Evolutionary conservation across 805 yeast species (phyloP), one percentile per base, ranked within the genome.

Genomic region (Monosporozyma solicola): DNA sequence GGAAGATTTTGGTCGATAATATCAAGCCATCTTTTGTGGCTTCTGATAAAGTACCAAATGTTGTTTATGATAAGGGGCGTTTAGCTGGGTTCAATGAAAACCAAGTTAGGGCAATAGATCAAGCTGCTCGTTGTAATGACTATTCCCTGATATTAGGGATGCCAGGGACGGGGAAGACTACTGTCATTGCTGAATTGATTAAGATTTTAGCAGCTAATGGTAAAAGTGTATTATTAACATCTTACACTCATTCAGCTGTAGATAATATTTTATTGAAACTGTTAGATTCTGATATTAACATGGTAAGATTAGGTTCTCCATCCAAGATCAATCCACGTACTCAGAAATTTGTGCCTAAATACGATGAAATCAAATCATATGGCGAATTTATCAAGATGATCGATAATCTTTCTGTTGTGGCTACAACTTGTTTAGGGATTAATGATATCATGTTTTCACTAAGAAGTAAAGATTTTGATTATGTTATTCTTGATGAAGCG

Each of bases 131-230:
- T 15, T 77, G 94, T 0, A 65, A 82, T 51, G 96, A 91, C 64
- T 94, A 87, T 63, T 75, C 91, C 3, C 73, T 94, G 60, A 79
- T 94, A 20, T 71, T 92, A 55, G 99, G 99, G 0, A 94, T 94
- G 99, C 99, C 99, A 0, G 99, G 99, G 3, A 94, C 98, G 0
- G 99, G 97, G 9, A 89, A 89, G 63, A 89, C 97, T 1, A 89
- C 98, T 0, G 86, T 91, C 0, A 90, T 94, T 51, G 85, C 95
- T 0, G 82, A 84, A 47, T 61, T 94, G 16, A 84, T 91, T 45
- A 75, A 78, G 53, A 72, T 78, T 43, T 65, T 94, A 31, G 84
- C 61, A 2, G 68, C 70, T 1, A 75, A 76, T 48, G 82, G 80
- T 1, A 86, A 86, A 62, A 74, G 85, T 0, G 84, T 94, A 1